phyloP scores from a whole-genome alignment of 805 yeast genomes.

The Candida maesae region DNA sequence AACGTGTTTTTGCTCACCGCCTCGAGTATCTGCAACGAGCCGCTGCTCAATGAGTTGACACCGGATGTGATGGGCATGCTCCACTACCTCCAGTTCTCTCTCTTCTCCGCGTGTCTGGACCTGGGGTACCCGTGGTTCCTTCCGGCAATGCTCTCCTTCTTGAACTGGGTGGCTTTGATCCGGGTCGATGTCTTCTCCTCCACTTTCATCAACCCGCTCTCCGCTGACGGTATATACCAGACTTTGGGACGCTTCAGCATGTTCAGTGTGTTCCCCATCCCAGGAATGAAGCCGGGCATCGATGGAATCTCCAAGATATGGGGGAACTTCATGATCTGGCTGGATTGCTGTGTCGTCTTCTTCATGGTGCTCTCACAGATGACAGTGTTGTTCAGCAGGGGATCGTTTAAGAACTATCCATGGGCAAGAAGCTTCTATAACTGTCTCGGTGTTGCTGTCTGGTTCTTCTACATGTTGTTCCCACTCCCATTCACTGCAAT shows the following conservation, averaged over 20 bases:
- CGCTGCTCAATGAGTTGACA: slow-evolving; percentile 50
- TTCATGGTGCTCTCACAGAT: slow-evolving; percentile 2
- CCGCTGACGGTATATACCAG: slow-evolving; percentile 37
- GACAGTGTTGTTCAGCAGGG: background rate
- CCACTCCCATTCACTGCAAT: slow-evolving; percentile 12
- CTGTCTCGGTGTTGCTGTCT: slow-evolving; percentile 1
- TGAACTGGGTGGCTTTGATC: slow-evolving; percentile 56
- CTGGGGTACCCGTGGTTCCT: slow-evolving; percentile 60
- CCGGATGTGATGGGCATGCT: slow-evolving; percentile 49
- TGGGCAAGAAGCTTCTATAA: slow-evolving; percentile 1
- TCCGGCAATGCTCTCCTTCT: slow-evolving; percentile 47
- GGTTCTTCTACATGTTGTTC: slow-evolving; percentile 10
- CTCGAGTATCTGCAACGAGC: slow-evolving; percentile 55
- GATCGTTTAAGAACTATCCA: slow-evolving; percentile 1
- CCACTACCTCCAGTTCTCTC: slow-evolving; percentile 54
- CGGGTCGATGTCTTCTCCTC: slow-evolving; percentile 17
- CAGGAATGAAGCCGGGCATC: slow-evolving; percentile 38
- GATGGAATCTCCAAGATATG: slow-evolving; percentile 37
- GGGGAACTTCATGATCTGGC: slow-evolving; percentile 40
- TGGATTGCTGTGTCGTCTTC: slow-evolving; percentile 6
- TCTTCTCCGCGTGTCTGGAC: slow-evolving; percentile 52
- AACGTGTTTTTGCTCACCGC: slow-evolving; percentile 50
- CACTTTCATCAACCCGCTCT: slow-evolving; percentile 10
- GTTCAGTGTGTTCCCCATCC: slow-evolving; percentile 20
- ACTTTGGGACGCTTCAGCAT: slow-evolving; percentile 26